A percentile compares a stretch with the other conserved stretches of the same genome.
These are phyloP conservation scores for Phaffomyces thermotolerans DNA, from an alignment of 805 yeast genomes.

Conservation along the genomic window DNA sequence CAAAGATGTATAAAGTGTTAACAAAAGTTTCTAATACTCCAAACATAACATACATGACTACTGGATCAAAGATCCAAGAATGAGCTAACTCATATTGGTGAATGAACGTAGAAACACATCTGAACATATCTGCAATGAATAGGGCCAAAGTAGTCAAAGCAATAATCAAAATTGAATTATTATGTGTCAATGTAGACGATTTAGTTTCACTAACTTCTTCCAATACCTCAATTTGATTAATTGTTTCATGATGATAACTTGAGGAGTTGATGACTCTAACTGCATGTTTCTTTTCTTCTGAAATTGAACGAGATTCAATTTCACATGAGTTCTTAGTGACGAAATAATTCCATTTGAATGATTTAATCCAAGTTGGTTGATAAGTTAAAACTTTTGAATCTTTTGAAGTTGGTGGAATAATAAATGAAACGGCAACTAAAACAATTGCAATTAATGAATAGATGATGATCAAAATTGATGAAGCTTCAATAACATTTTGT, in stretches of 20 bases:
- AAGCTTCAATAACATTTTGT: conserved; percentile 46
- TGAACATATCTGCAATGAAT: conserved; percentile 42
- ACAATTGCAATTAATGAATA: conserved; percentile 51
- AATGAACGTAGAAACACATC: conserved; percentile 42
- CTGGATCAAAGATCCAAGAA: conserved; percentile 44
- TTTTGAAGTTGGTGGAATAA: conserved; percentile 45
- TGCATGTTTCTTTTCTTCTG: conserved; percentile 31
- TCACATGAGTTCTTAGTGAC: conserved; percentile 45
- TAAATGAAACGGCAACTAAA: conserved; percentile 45
- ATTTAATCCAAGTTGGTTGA: conserved; percentile 74
- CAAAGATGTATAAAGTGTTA: conserved; percentile 47
- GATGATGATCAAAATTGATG: conserved; percentile 38
- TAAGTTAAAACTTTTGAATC: conserved; percentile 49
- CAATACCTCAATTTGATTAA: conserved; percentile 10
- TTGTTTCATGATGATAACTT: conserved; percentile 30
- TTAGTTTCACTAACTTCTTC: conserved; percentile 5
- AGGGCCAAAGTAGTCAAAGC: conserved; percentile 40
- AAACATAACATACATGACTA: conserved; percentile 60
- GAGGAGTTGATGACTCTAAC: conserved; percentile 58
- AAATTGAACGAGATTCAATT: conserved; percentile 33
- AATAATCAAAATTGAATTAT: conserved; percentile 36
- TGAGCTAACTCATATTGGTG: conserved; percentile 25
- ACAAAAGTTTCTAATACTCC: conserved; percentile 60
- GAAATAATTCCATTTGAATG: conserved; percentile 53
- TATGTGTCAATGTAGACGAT: conserved; percentile 1